These are phyloP conservation scores for Fistulifera pelliculosa DNA, from an alignment of 108 stramenopile species.

Conservation along the genomic window DNA sequence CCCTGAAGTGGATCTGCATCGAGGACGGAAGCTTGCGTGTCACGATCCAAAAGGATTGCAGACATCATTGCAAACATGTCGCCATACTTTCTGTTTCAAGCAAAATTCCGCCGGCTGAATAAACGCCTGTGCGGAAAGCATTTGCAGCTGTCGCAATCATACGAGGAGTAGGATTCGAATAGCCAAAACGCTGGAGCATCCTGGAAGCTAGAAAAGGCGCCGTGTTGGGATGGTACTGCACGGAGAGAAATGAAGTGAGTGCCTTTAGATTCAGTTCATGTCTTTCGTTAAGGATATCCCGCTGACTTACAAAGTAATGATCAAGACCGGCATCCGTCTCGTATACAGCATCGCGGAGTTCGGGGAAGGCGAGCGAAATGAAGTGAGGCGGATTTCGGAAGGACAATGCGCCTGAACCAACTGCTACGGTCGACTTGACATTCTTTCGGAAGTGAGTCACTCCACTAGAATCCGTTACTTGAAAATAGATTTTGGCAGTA, in stretches of 20 bases:
- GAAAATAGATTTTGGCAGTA: conserved; percentile 15
- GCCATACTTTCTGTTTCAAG: conserved; percentile 52
- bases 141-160: conserved; percentile 38
- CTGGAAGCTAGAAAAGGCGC: conserved; percentile 46
- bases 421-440: conserved; percentile 2
- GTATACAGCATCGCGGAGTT: conserved; percentile 14
- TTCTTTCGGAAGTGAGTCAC: conserved; percentile 21
- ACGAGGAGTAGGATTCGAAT: conserved; percentile 58
- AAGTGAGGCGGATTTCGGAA: conserved; percentile 35
- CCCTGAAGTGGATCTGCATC: conserved; percentile 51
- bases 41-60: conserved; percentile 51
- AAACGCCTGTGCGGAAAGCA: conserved; percentile 42
- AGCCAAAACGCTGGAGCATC: conserved; percentile 36
- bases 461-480: conserved; percentile 19
- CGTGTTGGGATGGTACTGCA: conserved; percentile 29
- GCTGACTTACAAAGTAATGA: conserved; percentile 45
- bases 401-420: not conserved
- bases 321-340: conserved; percentile 62
- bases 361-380: conserved; percentile 16
- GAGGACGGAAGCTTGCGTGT: conserved; percentile 29
- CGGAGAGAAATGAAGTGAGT: too few species aligned
- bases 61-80: conserved; percentile 44
- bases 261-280: too few species aligned
- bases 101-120: conserved; percentile 4
- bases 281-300: too few species aligned